Conservation (phyloP, 2,329 filamentous ascomycete genomes). For the Exophiala alcalophila region DNA sequence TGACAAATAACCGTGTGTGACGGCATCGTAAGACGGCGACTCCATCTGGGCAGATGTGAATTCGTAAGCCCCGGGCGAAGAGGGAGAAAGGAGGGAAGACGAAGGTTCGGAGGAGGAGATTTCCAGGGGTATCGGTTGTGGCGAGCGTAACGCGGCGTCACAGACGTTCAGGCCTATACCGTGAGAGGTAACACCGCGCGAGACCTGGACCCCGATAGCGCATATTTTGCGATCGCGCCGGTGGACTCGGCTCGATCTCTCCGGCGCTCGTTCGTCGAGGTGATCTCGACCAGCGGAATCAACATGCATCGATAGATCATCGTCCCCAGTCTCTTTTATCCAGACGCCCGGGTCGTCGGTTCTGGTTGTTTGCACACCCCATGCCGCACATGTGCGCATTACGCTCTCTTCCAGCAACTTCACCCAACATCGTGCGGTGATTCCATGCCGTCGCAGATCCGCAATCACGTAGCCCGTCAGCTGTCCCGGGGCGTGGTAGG, state of each 20-base stretch:
- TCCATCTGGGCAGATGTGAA: slow-evolving; percentile 12
- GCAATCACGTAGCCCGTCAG: slow-evolving; percentile 87
- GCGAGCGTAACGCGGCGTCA: slow-evolving; percentile 51
- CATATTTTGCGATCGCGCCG: slow-evolving; percentile 69
- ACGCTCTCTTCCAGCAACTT: slow-evolving; percentile 73
- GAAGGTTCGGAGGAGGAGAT: not conserved
- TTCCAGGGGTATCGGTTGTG: not conserved
- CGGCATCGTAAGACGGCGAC: slow-evolving; percentile 11
- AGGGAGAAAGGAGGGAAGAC: not conserved
- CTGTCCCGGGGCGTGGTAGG: slow-evolving; percentile 93
- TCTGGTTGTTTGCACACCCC: slow-evolving; percentile 57
- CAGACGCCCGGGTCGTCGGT: slow-evolving; percentile 84
- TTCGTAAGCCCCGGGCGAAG: not conserved
- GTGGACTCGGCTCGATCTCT: slow-evolving; percentile 25
- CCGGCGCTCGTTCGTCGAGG: too few relatives aligned
- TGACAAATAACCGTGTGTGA: slow-evolving; percentile 35
- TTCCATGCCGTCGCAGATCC: slow-evolving; percentile 67
- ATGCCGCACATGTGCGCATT: slow-evolving; percentile 60
- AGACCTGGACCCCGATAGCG: slow-evolving; percentile 85
- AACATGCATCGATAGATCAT: too few relatives aligned
- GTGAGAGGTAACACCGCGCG: slow-evolving; percentile 77
- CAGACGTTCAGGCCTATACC: slow-evolving; percentile 68
- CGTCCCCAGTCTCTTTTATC: slow-evolving; percentile 47
- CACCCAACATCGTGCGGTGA: slow-evolving; percentile 75
- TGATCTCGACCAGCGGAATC: too few relatives aligned